Evolutionary conservation across 495 filamentous ascomycete genomes (phyloP).

Genomic region (Amniculicola lignicola): DNA sequence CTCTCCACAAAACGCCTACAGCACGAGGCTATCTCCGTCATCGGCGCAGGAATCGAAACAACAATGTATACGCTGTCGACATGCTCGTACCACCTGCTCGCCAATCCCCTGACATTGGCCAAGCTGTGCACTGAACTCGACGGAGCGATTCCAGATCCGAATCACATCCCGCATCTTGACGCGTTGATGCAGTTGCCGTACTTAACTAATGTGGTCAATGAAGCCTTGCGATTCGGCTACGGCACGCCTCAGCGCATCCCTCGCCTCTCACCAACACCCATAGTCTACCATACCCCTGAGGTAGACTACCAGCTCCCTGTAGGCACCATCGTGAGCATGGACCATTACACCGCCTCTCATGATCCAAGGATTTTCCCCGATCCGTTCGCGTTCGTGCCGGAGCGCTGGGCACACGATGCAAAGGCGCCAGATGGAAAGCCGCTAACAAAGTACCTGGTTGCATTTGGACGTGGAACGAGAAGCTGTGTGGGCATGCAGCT

Average conservation of each 20-base stretch:
- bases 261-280: constrained; percentile 33
- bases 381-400: not conserved
- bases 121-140: constrained; percentile 1
- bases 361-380: constrained; percentile 26
- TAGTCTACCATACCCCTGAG: constrained; percentile 1
- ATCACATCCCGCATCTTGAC: not conserved
- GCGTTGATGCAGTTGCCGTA: not conserved
- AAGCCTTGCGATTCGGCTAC: not conserved
- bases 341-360: not conserved
- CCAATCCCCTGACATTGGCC: constrained; percentile 11
- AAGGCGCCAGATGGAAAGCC: not conserved
- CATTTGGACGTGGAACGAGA: not conserved
- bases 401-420: not conserved
- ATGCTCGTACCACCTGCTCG: constrained; percentile 27
- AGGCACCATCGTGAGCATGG: constrained; percentile 1
- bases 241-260: not conserved
- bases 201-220: not conserved
- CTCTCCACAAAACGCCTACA: constrained; percentile 17
- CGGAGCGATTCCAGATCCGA: not conserved
- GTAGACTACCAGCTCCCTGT: not conserved
- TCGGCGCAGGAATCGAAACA: constrained; percentile 33
- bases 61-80: constrained; percentile 24
- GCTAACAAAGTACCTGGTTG: not conserved
- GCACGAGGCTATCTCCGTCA: constrained; percentile 29
- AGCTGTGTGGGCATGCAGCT: not conserved